Percentiles rank a stretch among this genome's conserved stretches.
These are phyloP conservation scores for Peribolospora baueri DNA, from an alignment of 768 basidiomycete genomes.

Conservation along the genomic window DNA sequence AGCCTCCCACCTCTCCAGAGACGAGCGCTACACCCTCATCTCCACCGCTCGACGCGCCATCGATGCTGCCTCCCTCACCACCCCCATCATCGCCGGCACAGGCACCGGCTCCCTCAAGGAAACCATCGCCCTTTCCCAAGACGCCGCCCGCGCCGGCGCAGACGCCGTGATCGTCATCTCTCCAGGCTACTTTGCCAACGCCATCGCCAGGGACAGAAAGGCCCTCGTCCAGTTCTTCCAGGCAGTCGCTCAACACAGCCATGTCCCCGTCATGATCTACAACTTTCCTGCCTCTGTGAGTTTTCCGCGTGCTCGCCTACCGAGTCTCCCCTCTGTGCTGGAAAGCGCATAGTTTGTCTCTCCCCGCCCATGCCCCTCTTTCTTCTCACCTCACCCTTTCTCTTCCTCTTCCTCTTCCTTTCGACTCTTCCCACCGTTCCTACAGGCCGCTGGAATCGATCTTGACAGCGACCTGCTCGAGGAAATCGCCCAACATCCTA, in stretches of 20 bases:
- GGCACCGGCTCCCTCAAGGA: constrained; percentile 58
- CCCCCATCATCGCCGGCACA: constrained; percentile 55
- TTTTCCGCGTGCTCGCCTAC: not conserved
- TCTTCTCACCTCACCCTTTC: constrained; percentile 13
- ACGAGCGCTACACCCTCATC: constrained; percentile 20
- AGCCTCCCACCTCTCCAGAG: constrained; percentile 18
- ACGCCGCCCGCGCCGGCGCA: constrained; percentile 63
- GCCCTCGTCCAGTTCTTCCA: constrained; percentile 17
- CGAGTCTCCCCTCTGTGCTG: not conserved
- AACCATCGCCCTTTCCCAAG: constrained; percentile 40
- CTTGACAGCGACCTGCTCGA: constrained; percentile 56
- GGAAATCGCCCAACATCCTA: constrained; percentile 46
- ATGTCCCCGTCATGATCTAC: constrained; percentile 54
- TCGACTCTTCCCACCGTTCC: not conserved
- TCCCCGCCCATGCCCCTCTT: not conserved
- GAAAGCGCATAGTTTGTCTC: not conserved
- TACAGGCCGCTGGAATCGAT: constrained; percentile 35
- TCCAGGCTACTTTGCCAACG: constrained; percentile 28
- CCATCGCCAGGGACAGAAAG: constrained; percentile 26
- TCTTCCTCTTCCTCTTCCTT: not conserved
- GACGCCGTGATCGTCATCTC: constrained; percentile 41
- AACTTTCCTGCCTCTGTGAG: constrained; percentile 29
- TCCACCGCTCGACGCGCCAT: constrained; percentile 42
- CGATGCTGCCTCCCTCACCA: constrained; percentile 43
- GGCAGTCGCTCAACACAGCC: constrained; percentile 40